phyloP scores from a whole-genome alignment of 805 yeast genomes.

The Starmerella bacillaris region DNA sequence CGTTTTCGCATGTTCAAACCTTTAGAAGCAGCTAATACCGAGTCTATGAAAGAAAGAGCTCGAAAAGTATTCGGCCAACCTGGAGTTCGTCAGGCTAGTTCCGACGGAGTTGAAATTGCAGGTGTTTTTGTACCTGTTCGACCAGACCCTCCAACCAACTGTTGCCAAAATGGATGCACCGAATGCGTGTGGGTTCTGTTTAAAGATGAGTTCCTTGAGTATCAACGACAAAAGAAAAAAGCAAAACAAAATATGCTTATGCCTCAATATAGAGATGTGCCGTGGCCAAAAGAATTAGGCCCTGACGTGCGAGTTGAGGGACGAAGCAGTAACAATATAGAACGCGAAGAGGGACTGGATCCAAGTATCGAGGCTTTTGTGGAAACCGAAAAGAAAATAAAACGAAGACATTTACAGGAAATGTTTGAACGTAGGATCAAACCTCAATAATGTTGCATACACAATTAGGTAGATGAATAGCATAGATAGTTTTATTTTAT shows the following conservation, averaged over 20 bases:
- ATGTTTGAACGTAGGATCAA: background rate
- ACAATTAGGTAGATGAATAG: no score
- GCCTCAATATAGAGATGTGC: conserved; percentile 24
- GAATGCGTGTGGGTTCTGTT: conserved; percentile 94
- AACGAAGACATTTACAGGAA: conserved; percentile 13
- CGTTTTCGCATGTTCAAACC: no score
- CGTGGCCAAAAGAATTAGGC: conserved; percentile 52
- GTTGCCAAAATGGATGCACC: conserved; percentile 94
- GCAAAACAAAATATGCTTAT: conserved; percentile 18
- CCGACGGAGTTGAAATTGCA: conserved; percentile 25
- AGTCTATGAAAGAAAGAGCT: conserved; percentile 16
- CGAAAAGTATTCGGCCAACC: conserved; percentile 22
- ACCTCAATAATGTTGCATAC: no score
- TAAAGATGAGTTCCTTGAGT: conserved; percentile 71
- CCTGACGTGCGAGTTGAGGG: conserved; percentile 24
- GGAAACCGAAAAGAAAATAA: conserved; percentile 51
- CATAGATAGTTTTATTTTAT: no score
- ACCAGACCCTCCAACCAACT: conserved; percentile 84
- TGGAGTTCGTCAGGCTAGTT: conserved; percentile 22
- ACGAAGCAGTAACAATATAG: background rate
- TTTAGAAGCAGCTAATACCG: conserved; percentile 6
- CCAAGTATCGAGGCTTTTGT: conserved; percentile 66
- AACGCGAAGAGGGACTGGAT: conserved; percentile 37
- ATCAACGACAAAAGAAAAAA: conserved; percentile 52
- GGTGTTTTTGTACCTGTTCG: conserved; percentile 68